Percentiles rank a stretch among this genome's conserved stretches.
These are phyloP conservation scores for Melanogaster broomeanus DNA, from an alignment of 768 basidiomycete species.

Conservation along the genomic window DNA sequence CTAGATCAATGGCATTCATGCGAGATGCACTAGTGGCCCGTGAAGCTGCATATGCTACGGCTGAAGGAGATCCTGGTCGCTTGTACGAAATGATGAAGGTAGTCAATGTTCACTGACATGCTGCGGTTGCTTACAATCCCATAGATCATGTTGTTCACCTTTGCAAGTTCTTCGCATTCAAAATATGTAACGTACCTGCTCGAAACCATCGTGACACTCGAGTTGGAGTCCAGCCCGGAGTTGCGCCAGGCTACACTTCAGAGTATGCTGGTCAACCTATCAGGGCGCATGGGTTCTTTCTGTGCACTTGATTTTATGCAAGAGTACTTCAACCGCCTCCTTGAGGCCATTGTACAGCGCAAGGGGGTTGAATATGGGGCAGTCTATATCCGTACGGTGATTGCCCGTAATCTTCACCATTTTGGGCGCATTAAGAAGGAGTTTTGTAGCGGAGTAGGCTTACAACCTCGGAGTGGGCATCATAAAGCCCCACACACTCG, in stretches of 20 bases:
- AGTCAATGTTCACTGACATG: too few species aligned
- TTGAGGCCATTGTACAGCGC: constrained; percentile 29
- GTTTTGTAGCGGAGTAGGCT: too few species aligned
- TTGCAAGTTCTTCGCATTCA: constrained; percentile 34
- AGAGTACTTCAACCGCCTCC: constrained; percentile 34
- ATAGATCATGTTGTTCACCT: constrained; percentile 33
- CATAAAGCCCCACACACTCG: constrained; percentile 18
- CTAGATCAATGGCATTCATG: constrained; percentile 16
- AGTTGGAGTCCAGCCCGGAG: constrained; percentile 30
- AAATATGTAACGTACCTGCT: constrained; percentile 37
- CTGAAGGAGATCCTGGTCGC: constrained; percentile 36
- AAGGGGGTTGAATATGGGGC: constrained; percentile 24
- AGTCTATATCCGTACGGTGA: constrained; percentile 27
- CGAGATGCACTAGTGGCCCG: constrained; percentile 9
- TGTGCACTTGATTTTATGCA: constrained; percentile 34
- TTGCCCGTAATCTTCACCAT: too few species aligned
- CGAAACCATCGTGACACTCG: constrained; percentile 31
- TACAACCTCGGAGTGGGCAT: too few species aligned
- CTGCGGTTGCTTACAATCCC: neutral
- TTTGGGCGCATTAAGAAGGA: too few species aligned
- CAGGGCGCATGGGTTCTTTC: constrained; percentile 24
- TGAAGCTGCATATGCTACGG: constrained; percentile 27
- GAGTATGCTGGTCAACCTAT: constrained; percentile 31
- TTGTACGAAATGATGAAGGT: constrained; percentile 36
- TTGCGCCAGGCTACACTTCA: constrained; percentile 16